phyloP scores from a whole-genome alignment of 805 yeast species.

The Lipomyces orientalis region DNA sequence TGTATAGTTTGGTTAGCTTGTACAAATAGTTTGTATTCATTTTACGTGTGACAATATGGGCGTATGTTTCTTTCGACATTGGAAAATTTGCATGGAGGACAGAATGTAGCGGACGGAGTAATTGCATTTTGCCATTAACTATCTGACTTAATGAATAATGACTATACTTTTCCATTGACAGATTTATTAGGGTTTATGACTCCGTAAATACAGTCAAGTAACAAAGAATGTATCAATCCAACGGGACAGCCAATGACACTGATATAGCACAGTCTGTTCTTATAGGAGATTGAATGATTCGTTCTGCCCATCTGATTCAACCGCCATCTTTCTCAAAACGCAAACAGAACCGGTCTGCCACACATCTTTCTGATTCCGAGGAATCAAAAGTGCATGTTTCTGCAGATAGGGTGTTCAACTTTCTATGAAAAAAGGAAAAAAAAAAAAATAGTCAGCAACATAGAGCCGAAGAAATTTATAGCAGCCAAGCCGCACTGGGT shows the following conservation, averaged over 20 bases:
- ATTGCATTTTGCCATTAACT: neutral
- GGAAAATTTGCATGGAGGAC: neutral
- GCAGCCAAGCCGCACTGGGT: constrained; percentile 7
- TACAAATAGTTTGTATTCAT: neutral
- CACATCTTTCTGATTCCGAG: neutral
- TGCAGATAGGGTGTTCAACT: constrained; percentile 32
- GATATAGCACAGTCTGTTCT: constrained; percentile 26
- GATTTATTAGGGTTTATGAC: neutral
- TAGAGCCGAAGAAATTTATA: neutral
- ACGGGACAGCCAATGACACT: constrained; percentile 31
- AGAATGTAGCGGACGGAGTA: neutral
- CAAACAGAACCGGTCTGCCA: neutral
- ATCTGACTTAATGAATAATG: neutral
- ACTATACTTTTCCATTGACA: neutral
- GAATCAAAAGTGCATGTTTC: neutral
- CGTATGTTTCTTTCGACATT: neutral
- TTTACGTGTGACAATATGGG: neutral
- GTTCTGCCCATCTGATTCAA: constrained; percentile 25
- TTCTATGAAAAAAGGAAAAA: constrained; percentile 27
- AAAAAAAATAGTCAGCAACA: neutral
- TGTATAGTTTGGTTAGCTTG: constrained; percentile 8
- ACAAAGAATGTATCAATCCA: constrained; percentile 27
- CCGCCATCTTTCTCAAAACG: constrained; percentile 1
- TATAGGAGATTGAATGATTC: constrained; percentile 23
- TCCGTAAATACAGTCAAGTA: neutral